Evolutionary conservation across 2,329 filamentous ascomycete species (phyloP).

Genomic region (Penicillium sp.): DNA sequence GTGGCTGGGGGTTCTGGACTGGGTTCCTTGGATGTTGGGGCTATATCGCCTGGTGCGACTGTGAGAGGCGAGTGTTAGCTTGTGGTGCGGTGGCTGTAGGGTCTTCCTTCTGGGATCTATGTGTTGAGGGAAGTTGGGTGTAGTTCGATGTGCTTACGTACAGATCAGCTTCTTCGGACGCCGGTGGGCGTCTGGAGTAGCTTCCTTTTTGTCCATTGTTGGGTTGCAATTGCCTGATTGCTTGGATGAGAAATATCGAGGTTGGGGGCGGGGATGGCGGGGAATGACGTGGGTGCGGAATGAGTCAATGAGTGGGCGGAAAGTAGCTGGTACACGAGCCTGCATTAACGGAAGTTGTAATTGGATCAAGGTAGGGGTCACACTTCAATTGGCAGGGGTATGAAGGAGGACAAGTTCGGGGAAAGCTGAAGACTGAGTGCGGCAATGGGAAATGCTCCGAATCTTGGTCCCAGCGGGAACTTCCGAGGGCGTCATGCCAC

Average conservation of each 20-base stretch:
- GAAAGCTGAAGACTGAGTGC: not conserved
- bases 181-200: constrained; percentile 15
- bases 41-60: constrained; percentile 46
- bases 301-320: constrained; percentile 6
- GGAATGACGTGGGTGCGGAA: not conserved
- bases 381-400: not conserved
- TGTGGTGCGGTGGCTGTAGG: not conserved
- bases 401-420: not conserved
- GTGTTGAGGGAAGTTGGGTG: not conserved
- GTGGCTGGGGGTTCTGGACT: constrained; percentile 9
- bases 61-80: constrained; percentile 12
- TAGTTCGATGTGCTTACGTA: constrained; percentile 18
- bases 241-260: constrained; percentile 3
- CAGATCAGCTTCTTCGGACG: constrained; percentile 44
- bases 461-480: not conserved
- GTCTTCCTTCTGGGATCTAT: not conserved
- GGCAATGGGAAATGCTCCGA: not conserved
- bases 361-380: not conserved
- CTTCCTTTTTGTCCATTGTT: constrained; percentile 14
- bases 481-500: constrained; percentile 4
- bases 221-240: not conserved
- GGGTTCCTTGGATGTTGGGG: constrained; percentile 20
- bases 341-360: not conserved
- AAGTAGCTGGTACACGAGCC: not conserved
- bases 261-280: constrained; percentile 11